Conservation (phyloP, 192 early-diverging fungal species). For the Mortierella hygrophila region DNA sequence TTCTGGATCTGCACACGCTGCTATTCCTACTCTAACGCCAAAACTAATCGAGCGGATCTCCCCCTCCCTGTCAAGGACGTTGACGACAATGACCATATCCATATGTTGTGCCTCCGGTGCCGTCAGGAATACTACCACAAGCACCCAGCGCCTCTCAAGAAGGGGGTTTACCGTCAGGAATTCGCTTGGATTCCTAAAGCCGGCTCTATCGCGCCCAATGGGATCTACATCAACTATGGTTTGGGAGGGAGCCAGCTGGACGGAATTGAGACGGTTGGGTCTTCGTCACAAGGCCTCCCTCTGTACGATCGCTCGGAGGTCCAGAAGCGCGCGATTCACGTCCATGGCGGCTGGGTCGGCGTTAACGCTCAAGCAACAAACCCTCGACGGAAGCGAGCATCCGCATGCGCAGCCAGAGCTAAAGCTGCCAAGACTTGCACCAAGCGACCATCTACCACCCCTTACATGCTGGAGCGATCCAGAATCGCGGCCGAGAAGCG, state of each 20-base stretch:
- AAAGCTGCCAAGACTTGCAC: background rate
- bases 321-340: background rate
- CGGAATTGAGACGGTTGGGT: background rate
- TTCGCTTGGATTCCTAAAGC: background rate
- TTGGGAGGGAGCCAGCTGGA: background rate
- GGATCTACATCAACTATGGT: background rate
- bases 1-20: conserved; percentile 26
- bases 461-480: background rate
- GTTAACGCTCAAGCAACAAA: conserved; percentile 1
- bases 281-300: background rate
- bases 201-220: background rate
- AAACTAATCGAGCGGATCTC: background rate
- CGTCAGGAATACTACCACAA: conserved; percentile 13
- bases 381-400: background rate
- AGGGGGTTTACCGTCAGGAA: background rate
- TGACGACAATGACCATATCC: background rate
- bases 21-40: conserved; percentile 5
- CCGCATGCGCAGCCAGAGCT: background rate
- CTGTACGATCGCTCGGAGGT: background rate
- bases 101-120: conserved; percentile 16
- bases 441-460: background rate
- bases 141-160: background rate
- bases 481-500: background rate
- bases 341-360: conserved; percentile 32
- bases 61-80: conserved; percentile 16